phyloP scores from a whole-genome alignment of 352 stramenopile species.

The Globisporangium middletonii region DNA sequence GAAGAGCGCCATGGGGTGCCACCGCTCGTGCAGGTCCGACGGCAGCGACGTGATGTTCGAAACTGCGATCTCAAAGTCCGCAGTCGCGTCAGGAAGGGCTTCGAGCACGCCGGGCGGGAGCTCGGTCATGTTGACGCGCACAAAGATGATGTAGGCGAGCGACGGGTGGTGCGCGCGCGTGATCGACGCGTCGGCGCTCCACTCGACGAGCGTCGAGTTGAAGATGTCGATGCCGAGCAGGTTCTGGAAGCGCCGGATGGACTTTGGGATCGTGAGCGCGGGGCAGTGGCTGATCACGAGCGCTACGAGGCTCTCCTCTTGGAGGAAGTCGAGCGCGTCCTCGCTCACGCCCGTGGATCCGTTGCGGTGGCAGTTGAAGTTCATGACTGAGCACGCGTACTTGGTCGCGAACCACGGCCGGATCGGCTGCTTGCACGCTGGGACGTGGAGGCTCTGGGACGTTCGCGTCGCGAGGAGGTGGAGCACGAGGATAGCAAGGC shows the following conservation, averaged over 20 bases:
- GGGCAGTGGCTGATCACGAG: slow-evolving; percentile 46
- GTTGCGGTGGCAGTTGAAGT: slow-evolving; percentile 32
- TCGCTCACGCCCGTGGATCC: slow-evolving; percentile 8
- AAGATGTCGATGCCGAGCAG: slow-evolving; percentile 47
- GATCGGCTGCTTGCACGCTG: slow-evolving; percentile 16
- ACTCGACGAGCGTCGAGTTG: slow-evolving; percentile 41
- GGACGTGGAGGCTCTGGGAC: slow-evolving; percentile 8
- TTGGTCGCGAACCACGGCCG: slow-evolving; percentile 24
- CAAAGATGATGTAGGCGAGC: slow-evolving; percentile 40
- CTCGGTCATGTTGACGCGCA: slow-evolving; percentile 37
- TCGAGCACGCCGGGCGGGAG: slow-evolving; percentile 32
- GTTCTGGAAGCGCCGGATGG: slow-evolving; percentile 26
- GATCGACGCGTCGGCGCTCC: slow-evolving; percentile 25
- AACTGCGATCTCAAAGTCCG: slow-evolving; percentile 26
- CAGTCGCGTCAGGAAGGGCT: slow-evolving; percentile 24
- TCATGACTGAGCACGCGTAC: slow-evolving; percentile 25
- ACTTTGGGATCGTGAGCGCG: slow-evolving; percentile 22
- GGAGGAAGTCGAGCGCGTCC: slow-evolving; percentile 17
- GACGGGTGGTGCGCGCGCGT: slow-evolving; percentile 21
- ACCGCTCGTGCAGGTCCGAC: slow-evolving; percentile 16
- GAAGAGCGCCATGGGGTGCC: slow-evolving; percentile 17
- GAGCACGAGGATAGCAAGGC: slow-evolving; percentile 6
- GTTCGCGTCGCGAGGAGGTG: slow-evolving; percentile 14
- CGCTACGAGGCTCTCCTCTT: slow-evolving; percentile 19
- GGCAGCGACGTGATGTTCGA: slow-evolving; percentile 21